Evolutionary conservation across 1,284 basidiomycete genomes (phyloP).

Genomic region (Rhodotorula mucilaginosa): DNA sequence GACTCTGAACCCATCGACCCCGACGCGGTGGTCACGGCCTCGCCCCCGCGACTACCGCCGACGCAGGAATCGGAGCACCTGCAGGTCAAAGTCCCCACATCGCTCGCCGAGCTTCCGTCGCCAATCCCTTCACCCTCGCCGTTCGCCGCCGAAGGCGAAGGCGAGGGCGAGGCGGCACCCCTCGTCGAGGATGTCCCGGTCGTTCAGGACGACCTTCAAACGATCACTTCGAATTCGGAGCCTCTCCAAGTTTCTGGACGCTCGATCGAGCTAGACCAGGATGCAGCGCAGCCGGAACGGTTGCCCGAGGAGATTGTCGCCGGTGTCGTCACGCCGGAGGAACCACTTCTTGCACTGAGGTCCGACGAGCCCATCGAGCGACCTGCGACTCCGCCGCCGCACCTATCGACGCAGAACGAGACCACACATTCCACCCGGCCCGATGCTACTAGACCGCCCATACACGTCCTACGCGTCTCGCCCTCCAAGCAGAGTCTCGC

Average conservation of each 20-base stretch:
- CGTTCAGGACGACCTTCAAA: too few species aligned
- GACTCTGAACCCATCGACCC: background rate
- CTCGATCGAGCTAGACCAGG: too few species aligned
- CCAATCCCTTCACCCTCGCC: conserved; percentile 6
- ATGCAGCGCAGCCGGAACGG: too few species aligned
- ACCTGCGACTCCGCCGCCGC: too few species aligned
- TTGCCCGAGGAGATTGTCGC: too few species aligned
- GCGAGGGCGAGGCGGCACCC: background rate
- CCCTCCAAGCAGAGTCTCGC: background rate
- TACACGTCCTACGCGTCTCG: background rate
- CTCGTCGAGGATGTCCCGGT: too few species aligned
- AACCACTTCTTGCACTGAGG: too few species aligned
- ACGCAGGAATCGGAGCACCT: conserved; percentile 19
- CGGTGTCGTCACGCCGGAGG: too few species aligned
- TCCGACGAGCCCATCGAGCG: too few species aligned
- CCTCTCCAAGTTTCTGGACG: too few species aligned
- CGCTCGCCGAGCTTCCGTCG: conserved; percentile 14
- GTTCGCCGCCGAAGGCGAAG: background rate
- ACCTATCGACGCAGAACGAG: background rate
- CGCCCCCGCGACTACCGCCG: background rate
- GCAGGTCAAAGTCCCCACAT: conserved; percentile 14
- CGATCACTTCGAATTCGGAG: too few species aligned
- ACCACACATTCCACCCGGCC: background rate
- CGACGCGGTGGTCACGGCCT: background rate
- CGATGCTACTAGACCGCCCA: background rate